These are phyloP conservation scores for Tetrahymena malaccensis DNA, from an alignment of 73 alveolate species.

Conservation along the genomic window DNA sequence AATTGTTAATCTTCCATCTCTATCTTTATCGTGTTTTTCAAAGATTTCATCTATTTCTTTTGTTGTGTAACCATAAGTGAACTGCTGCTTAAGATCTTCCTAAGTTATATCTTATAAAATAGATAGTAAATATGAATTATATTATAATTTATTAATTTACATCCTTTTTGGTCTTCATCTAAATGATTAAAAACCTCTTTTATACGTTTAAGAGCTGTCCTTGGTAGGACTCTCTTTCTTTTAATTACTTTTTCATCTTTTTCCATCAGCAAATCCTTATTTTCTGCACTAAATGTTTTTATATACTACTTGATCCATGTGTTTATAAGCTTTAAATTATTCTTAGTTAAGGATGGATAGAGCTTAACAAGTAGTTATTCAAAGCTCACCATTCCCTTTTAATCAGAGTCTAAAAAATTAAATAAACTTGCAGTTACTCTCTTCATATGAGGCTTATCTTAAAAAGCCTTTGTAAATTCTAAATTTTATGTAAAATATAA, in stretches of 20 bases:
- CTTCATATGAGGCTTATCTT: constrained; percentile 36
- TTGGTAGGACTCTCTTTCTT: constrained; percentile 28
- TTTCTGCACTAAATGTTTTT: constrained; percentile 2
- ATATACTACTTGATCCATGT: constrained; percentile 29
- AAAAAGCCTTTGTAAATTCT: constrained; percentile 12
- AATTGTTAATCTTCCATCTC: constrained; percentile 18
- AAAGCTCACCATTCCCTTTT: constrained; percentile 22
- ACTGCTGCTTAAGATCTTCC: constrained; percentile 31
- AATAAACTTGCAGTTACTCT: constrained; percentile 39
- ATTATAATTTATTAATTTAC: not conserved
- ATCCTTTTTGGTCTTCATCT: constrained; percentile 33
- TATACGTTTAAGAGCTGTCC: constrained; percentile 4
- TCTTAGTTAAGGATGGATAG: constrained; percentile 17
- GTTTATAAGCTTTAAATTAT: constrained; percentile 6
- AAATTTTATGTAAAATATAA: not conserved
- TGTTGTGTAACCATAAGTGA: constrained; percentile 24
- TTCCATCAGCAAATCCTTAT: constrained; percentile 3
- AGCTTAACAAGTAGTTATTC: constrained; percentile 18
- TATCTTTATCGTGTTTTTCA: constrained; percentile 20
- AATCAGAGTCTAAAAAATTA: constrained; percentile 26
- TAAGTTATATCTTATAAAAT: constrained; percentile 1
- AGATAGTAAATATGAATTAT: not conserved
- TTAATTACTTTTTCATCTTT: constrained; percentile 2
- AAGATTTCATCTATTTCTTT: constrained; percentile 29
- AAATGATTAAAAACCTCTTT: constrained; percentile 3